These are phyloP conservation scores for Tolypocladium pustulatum DNA, from an alignment of 2,329 filamentous ascomycete genomes.

Conservation along the genomic window DNA sequence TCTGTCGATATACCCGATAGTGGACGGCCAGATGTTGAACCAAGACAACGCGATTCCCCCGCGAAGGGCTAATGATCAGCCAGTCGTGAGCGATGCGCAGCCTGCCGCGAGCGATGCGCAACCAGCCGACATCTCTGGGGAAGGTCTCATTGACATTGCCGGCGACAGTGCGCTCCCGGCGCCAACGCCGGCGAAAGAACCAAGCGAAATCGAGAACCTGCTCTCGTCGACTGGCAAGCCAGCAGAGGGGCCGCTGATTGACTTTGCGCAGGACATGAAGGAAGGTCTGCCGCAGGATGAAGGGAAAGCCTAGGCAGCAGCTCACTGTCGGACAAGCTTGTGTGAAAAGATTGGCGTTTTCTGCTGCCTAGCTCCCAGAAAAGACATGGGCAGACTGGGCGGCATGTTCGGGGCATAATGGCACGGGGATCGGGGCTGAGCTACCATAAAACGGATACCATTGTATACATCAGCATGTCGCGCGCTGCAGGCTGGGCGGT, in stretches of 20 bases:
- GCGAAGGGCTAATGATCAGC: constrained; percentile 7
- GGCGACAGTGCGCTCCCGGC: constrained; percentile 15
- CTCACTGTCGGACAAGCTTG: neutral
- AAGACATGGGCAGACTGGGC: neutral
- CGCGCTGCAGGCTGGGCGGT: neutral
- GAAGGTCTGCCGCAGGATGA: constrained; percentile 30
- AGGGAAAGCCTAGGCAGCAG: neutral
- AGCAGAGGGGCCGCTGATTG: constrained; percentile 39
- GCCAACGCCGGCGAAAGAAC: constrained; percentile 2
- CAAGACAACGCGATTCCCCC: constrained; percentile 47
- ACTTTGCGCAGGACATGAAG: constrained; percentile 46
- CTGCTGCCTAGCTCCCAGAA: neutral
- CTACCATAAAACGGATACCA: neutral
- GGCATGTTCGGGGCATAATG: neutral
- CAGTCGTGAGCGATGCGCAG: neutral
- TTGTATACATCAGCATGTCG: neutral
- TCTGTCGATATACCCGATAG: constrained; percentile 72
- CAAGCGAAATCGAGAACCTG: constrained; percentile 31
- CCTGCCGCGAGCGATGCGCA: neutral
- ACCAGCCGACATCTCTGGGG: constrained; percentile 9
- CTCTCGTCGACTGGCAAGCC: constrained; percentile 36
- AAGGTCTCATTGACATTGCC: constrained; percentile 48
- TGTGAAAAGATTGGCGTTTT: constrained; percentile 1
- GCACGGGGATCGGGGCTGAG: neutral
- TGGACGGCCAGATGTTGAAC: constrained; percentile 60